Evolutionary conservation across 768 basidiomycete genomes (phyloP).

Genomic region (Xerocomellus intermedius): DNA sequence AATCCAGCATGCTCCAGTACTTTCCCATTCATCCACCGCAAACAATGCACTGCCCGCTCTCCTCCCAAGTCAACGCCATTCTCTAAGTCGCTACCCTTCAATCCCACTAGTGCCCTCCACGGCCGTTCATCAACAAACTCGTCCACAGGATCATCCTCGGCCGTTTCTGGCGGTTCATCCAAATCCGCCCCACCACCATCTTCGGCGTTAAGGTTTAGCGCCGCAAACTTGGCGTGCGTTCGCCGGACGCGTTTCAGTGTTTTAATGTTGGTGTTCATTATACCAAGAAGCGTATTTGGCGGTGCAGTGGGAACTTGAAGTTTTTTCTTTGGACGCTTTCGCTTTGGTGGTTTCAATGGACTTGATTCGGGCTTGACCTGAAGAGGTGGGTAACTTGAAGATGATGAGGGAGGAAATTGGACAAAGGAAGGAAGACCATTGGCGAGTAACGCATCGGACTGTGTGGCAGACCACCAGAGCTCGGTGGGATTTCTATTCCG

Average conservation of each 20-base stretch:
- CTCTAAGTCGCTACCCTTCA: conserved; percentile 10
- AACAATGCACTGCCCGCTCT: conserved; percentile 58
- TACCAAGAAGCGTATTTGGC: conserved; percentile 51
- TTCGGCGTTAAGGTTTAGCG: conserved; percentile 42
- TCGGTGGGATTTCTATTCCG: conserved; percentile 46
- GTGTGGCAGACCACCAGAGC: conserved; percentile 75
- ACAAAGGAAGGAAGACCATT: conserved; percentile 63
- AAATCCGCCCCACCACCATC: conserved; percentile 35
- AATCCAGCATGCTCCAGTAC: conserved; percentile 89
- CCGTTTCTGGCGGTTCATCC: conserved; percentile 36
- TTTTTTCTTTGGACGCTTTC: conserved; percentile 27
- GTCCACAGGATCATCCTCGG: conserved; percentile 28
- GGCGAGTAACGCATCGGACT: conserved; percentile 56
- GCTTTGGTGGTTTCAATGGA: conserved; percentile 12
- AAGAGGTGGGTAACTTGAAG: conserved; percentile 1
- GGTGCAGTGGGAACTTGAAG: conserved; percentile 15
- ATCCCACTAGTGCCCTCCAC: conserved; percentile 42
- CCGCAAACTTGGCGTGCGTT: conserved; percentile 69
- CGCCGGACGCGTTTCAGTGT: conserved; percentile 71
- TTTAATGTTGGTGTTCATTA: conserved; percentile 77
- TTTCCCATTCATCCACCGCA: conserved; percentile 71
- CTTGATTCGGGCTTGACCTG: conserved; percentile 14
- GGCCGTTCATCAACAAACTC: conserved; percentile 56
- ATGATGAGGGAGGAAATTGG: conserved; percentile 25
- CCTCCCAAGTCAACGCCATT: conserved; percentile 55